Conservation (phyloP, 139 green algal genomes). For the Diplosphaera chodatii region DNA sequence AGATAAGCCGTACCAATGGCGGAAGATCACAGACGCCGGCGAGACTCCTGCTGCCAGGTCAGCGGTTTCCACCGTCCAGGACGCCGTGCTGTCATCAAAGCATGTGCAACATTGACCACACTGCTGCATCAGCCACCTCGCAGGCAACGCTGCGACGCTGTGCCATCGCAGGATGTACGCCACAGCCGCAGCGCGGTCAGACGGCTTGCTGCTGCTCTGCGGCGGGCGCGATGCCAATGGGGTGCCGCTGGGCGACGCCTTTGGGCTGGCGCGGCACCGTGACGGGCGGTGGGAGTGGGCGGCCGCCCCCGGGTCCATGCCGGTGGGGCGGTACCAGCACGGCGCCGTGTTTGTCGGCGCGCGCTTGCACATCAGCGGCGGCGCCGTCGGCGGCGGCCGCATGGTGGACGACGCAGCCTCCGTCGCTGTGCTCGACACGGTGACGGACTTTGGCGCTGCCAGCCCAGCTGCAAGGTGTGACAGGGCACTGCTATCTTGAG, state of each 20-base stretch:
- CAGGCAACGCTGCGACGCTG: too few species aligned
- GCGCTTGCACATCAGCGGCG: constrained; percentile 92
- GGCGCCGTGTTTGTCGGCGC: constrained; percentile 90
- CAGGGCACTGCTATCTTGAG: too few species aligned
- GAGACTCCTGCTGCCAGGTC: constrained; percentile 73
- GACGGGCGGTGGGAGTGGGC: constrained; percentile 99
- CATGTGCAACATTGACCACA: too few species aligned
- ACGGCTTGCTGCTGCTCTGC: constrained; percentile 94
- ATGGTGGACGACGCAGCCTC: constrained; percentile 87
- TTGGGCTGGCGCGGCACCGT: constrained; percentile 91
- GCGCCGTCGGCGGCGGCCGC: constrained; percentile 86
- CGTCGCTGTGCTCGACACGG: constrained; percentile 86
- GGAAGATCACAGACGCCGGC: constrained; percentile 75
- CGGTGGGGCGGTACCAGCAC: constrained; percentile 91
- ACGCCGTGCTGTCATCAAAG: too few species aligned
- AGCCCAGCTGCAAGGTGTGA: too few species aligned
- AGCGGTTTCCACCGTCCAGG: not conserved
- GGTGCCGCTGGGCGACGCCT: constrained; percentile 84
- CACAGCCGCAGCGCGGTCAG: constrained; percentile 79
- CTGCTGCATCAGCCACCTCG: too few species aligned
- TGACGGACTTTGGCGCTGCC: too few species aligned
- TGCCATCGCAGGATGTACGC: constrained; percentile 98
- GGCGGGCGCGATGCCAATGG: constrained; percentile 80
- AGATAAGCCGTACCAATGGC: constrained; percentile 98
- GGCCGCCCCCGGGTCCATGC: constrained; percentile 87